phyloP scores from a whole-genome alignment of 345 rosid species.

The Moringa oleifera region DNA sequence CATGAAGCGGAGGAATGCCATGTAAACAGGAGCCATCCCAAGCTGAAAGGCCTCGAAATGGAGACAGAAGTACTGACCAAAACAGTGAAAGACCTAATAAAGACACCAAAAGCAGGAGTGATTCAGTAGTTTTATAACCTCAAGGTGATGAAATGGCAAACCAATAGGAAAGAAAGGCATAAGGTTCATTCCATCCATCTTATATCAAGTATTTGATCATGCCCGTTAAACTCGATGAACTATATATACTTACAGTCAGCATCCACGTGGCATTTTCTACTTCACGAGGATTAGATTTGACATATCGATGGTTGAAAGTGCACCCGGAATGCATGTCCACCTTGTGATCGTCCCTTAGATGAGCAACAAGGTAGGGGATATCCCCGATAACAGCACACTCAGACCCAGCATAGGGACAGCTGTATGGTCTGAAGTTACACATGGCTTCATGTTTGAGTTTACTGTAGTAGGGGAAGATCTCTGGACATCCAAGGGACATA shows the following conservation, averaged over 20 bases:
- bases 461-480: constrained; percentile 90
- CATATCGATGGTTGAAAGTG: constrained; percentile 95
- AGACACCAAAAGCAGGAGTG: constrained; percentile 12
- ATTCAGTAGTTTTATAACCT: background rate
- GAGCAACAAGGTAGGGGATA: constrained; percentile 82
- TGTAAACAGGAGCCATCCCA: no score
- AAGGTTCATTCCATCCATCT: no score
- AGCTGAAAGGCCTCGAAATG: constrained; percentile 98
- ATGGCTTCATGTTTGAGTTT: constrained; percentile 85
- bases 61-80: constrained; percentile 93
- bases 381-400: constrained; percentile 81
- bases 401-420: constrained; percentile 92
- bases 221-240: no score
- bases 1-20: no score
- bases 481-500: constrained; percentile 76
- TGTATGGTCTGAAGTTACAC: constrained; percentile 89
- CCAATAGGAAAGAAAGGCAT: no score
- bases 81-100: constrained; percentile 78
- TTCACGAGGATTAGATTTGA: constrained; percentile 96
- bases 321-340: constrained; percentile 98
- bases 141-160: no score
- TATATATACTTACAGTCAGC: constrained; percentile 70
- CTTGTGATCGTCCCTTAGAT: no score
- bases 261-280: constrained; percentile 98
- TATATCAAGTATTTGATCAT: no score